These are phyloP conservation scores for Tulasnella sp. DNA, from an alignment of 768 basidiomycete species.

Conservation along the genomic window DNA sequence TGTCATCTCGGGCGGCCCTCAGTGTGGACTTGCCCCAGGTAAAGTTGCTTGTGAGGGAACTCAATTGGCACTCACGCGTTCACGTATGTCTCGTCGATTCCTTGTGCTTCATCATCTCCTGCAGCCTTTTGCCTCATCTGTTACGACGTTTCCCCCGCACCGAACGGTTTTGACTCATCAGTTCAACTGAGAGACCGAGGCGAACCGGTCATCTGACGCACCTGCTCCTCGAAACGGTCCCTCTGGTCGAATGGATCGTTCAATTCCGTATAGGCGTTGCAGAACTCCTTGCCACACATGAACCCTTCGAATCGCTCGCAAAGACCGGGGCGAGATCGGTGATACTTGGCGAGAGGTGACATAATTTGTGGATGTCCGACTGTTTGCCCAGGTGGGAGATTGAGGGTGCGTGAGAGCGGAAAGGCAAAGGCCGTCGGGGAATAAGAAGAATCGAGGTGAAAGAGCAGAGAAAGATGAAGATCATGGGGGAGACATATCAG, in stretches of 20 bases:
- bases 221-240: conserved; percentile 93
- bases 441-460: background rate
- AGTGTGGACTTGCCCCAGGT: conserved; percentile 29
- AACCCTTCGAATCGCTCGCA: conserved; percentile 99
- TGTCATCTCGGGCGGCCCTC: background rate
- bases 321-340: conserved; percentile 93
- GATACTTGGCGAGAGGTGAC: conserved; percentile 99
- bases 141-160: conserved; percentile 23
- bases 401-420: background rate
- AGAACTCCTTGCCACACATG: conserved; percentile 97
- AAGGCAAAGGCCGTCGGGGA: background rate
- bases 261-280: conserved; percentile 99
- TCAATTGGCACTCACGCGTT: conserved; percentile 71
- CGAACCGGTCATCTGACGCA: conserved; percentile 40
- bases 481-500: background rate
- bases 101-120: conserved; percentile 98
- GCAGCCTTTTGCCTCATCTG: conserved; percentile 89
- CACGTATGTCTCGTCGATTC: conserved; percentile 92
- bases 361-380: conserved; percentile 99
- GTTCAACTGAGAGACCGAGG: background rate
- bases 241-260: conserved; percentile 99
- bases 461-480: background rate
- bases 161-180: background rate
- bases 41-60: background rate
- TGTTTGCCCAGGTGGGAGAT: conserved; percentile 40